These are phyloP conservation scores for Blastobotrys persicus DNA, from an alignment of 1,139 yeast genomes.

Conservation along the genomic window DNA sequence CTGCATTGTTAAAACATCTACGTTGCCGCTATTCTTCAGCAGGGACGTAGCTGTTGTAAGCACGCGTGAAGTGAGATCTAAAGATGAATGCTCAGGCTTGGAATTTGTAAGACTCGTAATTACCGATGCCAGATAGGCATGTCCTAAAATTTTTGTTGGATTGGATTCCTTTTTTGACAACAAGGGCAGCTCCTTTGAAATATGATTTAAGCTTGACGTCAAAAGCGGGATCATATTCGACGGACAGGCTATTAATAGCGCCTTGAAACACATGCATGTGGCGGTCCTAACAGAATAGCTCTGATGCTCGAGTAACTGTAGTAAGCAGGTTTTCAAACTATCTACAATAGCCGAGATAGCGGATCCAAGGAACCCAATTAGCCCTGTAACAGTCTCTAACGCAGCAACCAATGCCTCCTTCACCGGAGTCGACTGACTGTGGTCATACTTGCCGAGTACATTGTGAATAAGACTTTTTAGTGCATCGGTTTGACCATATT, in stretches of 20 bases:
- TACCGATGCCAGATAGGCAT: conserved; percentile 31
- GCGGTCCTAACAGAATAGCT: conserved; percentile 23
- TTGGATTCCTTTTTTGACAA: conserved; percentile 24
- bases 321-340: conserved; percentile 24
- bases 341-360: conserved; percentile 33
- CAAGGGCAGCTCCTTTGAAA: conserved; percentile 32
- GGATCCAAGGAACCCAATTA: conserved; percentile 34
- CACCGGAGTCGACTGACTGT: conserved; percentile 23
- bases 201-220: conserved; percentile 26
- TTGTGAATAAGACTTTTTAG: conserved; percentile 30
- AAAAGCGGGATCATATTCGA: conserved; percentile 30
- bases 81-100: conserved; percentile 36
- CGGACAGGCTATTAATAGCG: conserved; percentile 29
- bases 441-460: conserved; percentile 30
- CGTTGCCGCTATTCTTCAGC: conserved; percentile 33
- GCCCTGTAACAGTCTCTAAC: conserved; percentile 28
- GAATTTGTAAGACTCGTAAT: conserved; percentile 32
- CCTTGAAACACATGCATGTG: conserved; percentile 26
- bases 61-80: conserved; percentile 36
- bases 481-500: conserved; percentile 34
- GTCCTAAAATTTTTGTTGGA: conserved; percentile 28
- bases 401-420: conserved; percentile 31
- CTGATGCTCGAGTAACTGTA: conserved; percentile 22
- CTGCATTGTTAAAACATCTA: conserved; percentile 33
- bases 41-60: conserved; percentile 37